phyloP scores from a whole-genome alignment of 2,329 filamentous ascomycete species.

The Aspergillus pseudoterreus region DNA sequence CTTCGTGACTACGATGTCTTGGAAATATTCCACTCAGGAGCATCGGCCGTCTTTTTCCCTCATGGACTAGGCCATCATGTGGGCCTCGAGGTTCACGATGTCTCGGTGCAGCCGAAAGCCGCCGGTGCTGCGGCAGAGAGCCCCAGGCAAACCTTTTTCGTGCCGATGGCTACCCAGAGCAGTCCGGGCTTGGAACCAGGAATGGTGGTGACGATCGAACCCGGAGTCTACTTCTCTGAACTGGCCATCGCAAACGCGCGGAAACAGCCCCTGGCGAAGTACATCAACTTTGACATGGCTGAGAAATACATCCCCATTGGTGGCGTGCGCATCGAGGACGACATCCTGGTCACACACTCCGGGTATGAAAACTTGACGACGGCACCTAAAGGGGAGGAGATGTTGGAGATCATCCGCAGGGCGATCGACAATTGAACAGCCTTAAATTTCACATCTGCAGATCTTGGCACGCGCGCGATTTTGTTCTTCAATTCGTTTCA shows the following conservation, averaged over 20 bases:
- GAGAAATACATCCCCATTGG: conserved; percentile 40
- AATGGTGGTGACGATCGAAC: conserved; percentile 56
- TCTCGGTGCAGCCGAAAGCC: conserved; percentile 35
- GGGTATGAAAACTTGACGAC: conserved; percentile 72
- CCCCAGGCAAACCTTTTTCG: conserved; percentile 18
- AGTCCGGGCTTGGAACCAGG: conserved; percentile 42
- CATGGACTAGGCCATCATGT: conserved; percentile 59
- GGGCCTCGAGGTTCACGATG: conserved; percentile 44
- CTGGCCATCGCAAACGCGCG: conserved; percentile 34
- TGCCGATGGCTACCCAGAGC: conserved; percentile 13
- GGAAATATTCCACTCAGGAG: conserved; percentile 35
- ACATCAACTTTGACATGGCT: conserved; percentile 39
- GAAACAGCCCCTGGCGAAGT: conserved; percentile 27
- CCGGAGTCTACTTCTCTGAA: conserved; percentile 47
- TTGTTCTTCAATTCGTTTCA: conserved; percentile 1
- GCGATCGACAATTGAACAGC: conserved; percentile 12
- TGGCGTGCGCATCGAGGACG: conserved; percentile 49
- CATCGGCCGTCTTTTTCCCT: conserved; percentile 39
- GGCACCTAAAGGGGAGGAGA: conserved; percentile 63
- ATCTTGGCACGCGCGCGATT: background rate
- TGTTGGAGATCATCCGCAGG: conserved; percentile 37
- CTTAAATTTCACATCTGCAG: conserved; percentile 1
- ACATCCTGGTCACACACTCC: conserved; percentile 66
- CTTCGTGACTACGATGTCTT: conserved; percentile 61
- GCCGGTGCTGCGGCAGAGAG: conserved; percentile 12